Conservation (phyloP, 2,329 filamentous ascomycete genomes). For the Teratosphaeria epicoccoides region DNA sequence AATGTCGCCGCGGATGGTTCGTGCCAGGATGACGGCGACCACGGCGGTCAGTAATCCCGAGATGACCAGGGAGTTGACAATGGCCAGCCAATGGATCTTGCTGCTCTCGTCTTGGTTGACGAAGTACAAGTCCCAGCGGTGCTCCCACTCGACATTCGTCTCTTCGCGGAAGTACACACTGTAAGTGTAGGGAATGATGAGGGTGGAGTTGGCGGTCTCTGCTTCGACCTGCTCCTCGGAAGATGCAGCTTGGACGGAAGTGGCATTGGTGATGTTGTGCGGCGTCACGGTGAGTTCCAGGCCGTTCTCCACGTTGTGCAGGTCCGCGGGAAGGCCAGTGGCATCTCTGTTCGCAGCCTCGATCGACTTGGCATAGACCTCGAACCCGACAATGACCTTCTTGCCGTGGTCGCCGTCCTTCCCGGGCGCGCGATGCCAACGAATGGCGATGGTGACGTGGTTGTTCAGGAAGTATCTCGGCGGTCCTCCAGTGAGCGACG, state of each 20-base stretch:
- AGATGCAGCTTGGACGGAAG: constrained; percentile 47
- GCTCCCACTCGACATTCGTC: constrained; percentile 66
- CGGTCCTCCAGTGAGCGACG: constrained; percentile 47
- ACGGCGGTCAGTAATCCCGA: constrained; percentile 67
- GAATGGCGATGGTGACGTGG: constrained; percentile 74
- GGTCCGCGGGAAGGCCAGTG: constrained; percentile 56
- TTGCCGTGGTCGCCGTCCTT: constrained; percentile 57
- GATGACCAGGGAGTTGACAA: constrained; percentile 77
- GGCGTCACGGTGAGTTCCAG: constrained; percentile 59
- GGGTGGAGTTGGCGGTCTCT: constrained; percentile 51
- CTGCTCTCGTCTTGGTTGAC: constrained; percentile 74
- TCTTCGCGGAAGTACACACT: constrained; percentile 86
- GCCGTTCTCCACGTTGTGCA: constrained; percentile 51
- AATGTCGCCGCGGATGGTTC: constrained; percentile 69
- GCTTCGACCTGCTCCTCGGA: constrained; percentile 43
- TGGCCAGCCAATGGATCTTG: constrained; percentile 78
- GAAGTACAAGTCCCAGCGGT: constrained; percentile 83
- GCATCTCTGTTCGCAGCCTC: constrained; percentile 50
- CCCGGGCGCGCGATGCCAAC: constrained; percentile 62
- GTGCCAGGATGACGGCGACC: constrained; percentile 68
- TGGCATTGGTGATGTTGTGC: constrained; percentile 48
- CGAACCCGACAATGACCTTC: constrained; percentile 77
- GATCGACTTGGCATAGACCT: constrained; percentile 81
- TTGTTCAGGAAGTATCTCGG: constrained; percentile 71
- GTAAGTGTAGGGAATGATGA: constrained; percentile 76